Evolutionary conservation across 495 filamentous ascomycete genomes (phyloP).

Genomic region (Jackrogersella multiformis): DNA sequence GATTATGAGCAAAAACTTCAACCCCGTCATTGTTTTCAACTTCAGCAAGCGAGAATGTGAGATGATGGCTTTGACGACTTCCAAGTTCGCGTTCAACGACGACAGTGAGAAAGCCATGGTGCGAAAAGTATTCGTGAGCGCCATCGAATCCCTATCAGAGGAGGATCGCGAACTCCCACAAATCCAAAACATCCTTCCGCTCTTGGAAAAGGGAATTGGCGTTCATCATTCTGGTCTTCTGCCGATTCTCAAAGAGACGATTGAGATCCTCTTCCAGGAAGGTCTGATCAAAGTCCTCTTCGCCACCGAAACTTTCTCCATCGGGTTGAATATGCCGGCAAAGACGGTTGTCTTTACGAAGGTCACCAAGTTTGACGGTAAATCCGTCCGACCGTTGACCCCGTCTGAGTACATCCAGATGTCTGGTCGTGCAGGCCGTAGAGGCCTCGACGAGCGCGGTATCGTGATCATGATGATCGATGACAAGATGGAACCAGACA

Average conservation of each 20-base stretch:
- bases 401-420: slow-evolving; percentile 98
- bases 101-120: slow-evolving; percentile 97
- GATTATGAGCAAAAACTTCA: slow-evolving; percentile 96
- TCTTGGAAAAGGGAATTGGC: slow-evolving; percentile 91
- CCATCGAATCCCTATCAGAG: slow-evolving; percentile 87
- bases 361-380: slow-evolving; percentile 93
- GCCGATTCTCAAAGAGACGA: slow-evolving; percentile 97
- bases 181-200: slow-evolving; percentile 88
- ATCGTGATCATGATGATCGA: slow-evolving; percentile 99
- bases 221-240: slow-evolving; percentile 96
- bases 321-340: slow-evolving; percentile 98
- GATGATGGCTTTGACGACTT: slow-evolving; percentile 82
- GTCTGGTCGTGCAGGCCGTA: slow-evolving; percentile 94
- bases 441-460: slow-evolving; percentile 96
- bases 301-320: slow-evolving; percentile 98
- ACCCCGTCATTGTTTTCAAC: slow-evolving; percentile 98
- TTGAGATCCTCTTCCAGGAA: slow-evolving; percentile 98
- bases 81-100: slow-evolving; percentile 90
- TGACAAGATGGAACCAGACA: slow-evolving; percentile 92
- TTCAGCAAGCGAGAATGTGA: slow-evolving; percentile 99
- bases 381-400: slow-evolving; percentile 81
- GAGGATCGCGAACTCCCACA: slow-evolving; percentile 89
- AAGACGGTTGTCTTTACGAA: slow-evolving; percentile 98
- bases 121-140: slow-evolving; percentile 88
- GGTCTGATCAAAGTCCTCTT: slow-evolving; percentile 97